A percentile compares a stretch with the other conserved stretches of the same genome.
Conservation (phyloP, 345 rosid species). For the Eucalyptus sideroxylon region DNA sequence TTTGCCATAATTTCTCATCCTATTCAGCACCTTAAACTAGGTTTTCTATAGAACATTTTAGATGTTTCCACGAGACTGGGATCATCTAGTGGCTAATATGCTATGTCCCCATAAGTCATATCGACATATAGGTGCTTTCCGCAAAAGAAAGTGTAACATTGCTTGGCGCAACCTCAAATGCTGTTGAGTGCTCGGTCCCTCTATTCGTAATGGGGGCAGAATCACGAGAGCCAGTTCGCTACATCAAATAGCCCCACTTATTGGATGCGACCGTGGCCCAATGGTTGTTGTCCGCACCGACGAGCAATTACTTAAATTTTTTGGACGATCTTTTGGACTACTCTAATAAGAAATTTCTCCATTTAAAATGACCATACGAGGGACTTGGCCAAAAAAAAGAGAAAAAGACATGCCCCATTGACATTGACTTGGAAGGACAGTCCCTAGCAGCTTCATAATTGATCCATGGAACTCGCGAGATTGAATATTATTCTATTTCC, state of each 20-base stretch:
- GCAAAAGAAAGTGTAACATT: neutral
- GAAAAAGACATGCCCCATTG: neutral
- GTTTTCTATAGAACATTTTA: neutral
- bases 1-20: neutral
- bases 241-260: neutral
- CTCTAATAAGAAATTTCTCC: neutral
- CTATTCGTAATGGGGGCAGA: neutral
- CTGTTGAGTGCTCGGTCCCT: neutral
- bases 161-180: neutral
- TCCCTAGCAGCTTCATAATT: neutral
- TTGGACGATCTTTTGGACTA: neutral
- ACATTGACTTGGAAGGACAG: neutral
- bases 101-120: neutral
- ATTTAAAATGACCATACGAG: neutral
- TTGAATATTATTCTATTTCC: neutral
- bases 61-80: neutral
- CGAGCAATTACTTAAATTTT: neutral
- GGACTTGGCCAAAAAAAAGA: neutral
- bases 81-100: neutral
- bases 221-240: neutral
- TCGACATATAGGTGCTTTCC: neutral
- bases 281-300: neutral
- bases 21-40: neutral
- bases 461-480: neutral
- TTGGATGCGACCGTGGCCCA: neutral